These are phyloP conservation scores for Colletotrichum falcatum DNA, from an alignment of 2,329 filamentous ascomycete species.

Conservation along the genomic window DNA sequence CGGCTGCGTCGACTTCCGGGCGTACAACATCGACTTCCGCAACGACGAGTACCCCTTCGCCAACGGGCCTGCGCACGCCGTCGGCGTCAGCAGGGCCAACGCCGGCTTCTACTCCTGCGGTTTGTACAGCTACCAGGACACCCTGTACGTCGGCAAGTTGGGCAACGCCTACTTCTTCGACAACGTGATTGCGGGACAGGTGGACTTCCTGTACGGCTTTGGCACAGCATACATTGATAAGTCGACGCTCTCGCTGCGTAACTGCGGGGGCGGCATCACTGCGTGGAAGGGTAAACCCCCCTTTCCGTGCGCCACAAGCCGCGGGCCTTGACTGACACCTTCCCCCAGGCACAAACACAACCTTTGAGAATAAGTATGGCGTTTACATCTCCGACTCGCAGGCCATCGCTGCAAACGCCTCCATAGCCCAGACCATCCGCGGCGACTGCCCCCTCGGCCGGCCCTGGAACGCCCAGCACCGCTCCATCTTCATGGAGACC, in stretches of 20 bases:
- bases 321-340: constrained; percentile 1
- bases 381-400: constrained; percentile 70
- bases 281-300: constrained; percentile 71
- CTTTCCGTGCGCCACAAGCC: background rate
- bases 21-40: constrained; percentile 75
- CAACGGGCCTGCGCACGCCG: constrained; percentile 68
- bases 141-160: constrained; percentile 52
- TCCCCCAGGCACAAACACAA: constrained; percentile 64
- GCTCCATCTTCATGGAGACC: constrained; percentile 66
- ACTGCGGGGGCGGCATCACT: constrained; percentile 74
- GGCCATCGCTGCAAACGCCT: constrained; percentile 66
- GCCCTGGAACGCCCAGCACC: constrained; percentile 71
- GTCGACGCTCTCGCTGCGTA: constrained; percentile 65
- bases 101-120: constrained; percentile 75
- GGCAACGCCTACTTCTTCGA: constrained; percentile 74
- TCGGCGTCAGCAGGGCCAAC: constrained; percentile 73
- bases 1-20: constrained; percentile 72
- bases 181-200: constrained; percentile 71
- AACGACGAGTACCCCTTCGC: constrained; percentile 66
- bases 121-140: constrained; percentile 77
- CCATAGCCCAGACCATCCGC: constrained; percentile 50
- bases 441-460: constrained; percentile 68
- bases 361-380: constrained; percentile 74
- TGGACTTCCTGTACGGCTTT: constrained; percentile 77
- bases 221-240: constrained; percentile 72